Base-by-base conservation (phyloP, 1,284 basidiomycete genomes). In the Rhodofomes roseus region DNA sequence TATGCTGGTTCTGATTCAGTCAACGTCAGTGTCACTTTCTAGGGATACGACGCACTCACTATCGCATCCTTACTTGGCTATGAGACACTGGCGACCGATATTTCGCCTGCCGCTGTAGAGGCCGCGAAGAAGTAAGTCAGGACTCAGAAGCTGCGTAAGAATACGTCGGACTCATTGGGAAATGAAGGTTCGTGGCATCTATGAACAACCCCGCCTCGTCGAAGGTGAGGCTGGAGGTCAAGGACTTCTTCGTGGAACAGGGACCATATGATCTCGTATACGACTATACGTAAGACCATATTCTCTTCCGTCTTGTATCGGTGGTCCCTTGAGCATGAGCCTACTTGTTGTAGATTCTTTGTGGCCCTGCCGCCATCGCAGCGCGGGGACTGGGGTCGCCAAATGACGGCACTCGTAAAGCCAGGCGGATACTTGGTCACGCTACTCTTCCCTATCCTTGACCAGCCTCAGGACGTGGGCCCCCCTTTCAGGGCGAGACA, bases 1-100 rank as follows among this genome's bases (percentile, higher is more conserved):
- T 16, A 39, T 12, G 4, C 37, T 39, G 14, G 4, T 39, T 39
- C 14, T 39, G 37, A 39, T 39, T 39, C 37, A 18, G 9, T 39
- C 37, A 6, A 8, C 16, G 7, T 9, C 16, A 16, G 16, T 18
- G 37, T 4, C 37, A 39, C 16, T 34, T 34, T 34, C 22, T 61
- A 90, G 87, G 89, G 86, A 20, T 86, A 89, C 68, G 90, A 92
- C 68, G 79, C 79, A 4, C 67, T 82, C 2, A 80, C 79, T 61
- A 73, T 87, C 8, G 80, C 86, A 5, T 76, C 79, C 8, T 64
- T 74, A 5, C 72, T 83, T 9, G 81, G 81, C 0, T 71, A 83
- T 27, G 71, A 84, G 25, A 74, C 78, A 0, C 62, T 79, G 7
- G 87, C 83, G 0, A 66, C 87, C 8, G 88, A 90, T 63, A 76